Base-by-base conservation (phyloP, 2,329 filamentous ascomycete genomes). In the Fusarium sp. region DNA sequence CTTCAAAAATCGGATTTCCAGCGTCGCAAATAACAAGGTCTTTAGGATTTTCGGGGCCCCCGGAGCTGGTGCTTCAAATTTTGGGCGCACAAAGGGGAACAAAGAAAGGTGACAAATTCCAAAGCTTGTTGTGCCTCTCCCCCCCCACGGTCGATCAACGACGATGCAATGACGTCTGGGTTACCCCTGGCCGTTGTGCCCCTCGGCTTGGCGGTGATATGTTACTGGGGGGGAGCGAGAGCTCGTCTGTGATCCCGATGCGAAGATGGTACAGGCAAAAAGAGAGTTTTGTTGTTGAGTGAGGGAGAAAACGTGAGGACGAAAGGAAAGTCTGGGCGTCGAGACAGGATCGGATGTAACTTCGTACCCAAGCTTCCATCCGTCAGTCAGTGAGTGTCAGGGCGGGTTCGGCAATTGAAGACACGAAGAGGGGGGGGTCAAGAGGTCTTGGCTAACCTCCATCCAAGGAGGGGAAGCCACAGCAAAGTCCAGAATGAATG, bases 31-130 rank as follows among this genome's bases (percentile, higher is more conserved):
- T 37, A 39, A 31, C 14, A 50, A 64, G 37, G 45, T 50, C 27
- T 63, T 35, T 22, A 45, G 43, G 41, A 56, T 63, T 68, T 73
- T 65, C 68, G 66, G 37, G 57, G 57, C 31, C 8, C 39, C 60
- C 60, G 41, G 27, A 31, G 41, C 22, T 37, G 63, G 57, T 61
- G n/a, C 48, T 59, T 10, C 29, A 58, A 52, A 14, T 20, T 31
- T 27, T 48, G 54, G 54, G 41, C n/a, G 58, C 50, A 35, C 59
- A 64, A 59, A 29, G 8, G 43, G 31, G 68, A 20, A 74, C 69
- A 72, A 58, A 74, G 68, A 67, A 69, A 70, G 33, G 54, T 37
- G 41, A 57, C 48, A 43, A 62, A 64, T 64, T n/a, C 48, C 48
- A 39, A 29, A 45, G 56, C 29, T 45, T 43, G 61, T 58, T 45